Percentiles rank a stretch among this genome's conserved stretches.
phyloP scores from a whole-genome alignment of 495 filamentous ascomycete genomes.

The Emericellopsis terricola region DNA sequence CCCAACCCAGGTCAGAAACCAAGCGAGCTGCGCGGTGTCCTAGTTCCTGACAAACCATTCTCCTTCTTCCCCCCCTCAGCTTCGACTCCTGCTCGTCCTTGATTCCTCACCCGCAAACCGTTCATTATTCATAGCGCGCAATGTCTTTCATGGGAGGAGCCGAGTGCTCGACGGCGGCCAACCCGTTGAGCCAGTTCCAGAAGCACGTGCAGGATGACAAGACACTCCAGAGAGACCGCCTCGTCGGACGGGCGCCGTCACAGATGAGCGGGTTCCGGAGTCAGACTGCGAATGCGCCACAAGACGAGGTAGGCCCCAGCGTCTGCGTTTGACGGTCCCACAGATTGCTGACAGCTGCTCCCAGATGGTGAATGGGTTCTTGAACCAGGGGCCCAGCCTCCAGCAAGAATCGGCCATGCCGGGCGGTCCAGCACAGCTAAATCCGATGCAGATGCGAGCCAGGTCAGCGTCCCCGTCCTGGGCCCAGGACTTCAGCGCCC shows the following conservation, averaged over 20 bases:
- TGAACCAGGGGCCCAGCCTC: slow-evolving; percentile 44
- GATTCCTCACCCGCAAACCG: background rate
- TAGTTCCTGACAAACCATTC: background rate
- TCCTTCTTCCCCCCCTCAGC: background rate
- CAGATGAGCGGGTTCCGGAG: slow-evolving; percentile 23
- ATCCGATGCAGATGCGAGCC: slow-evolving; percentile 28
- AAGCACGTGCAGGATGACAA: slow-evolving; percentile 94
- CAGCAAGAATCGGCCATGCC: slow-evolving; percentile 23
- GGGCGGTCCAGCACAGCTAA: slow-evolving; percentile 9
- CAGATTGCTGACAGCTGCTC: too few species aligned
- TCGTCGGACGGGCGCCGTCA: slow-evolving; percentile 51
- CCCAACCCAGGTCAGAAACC: too few species aligned
- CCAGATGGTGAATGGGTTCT: slow-evolving; percentile 86
- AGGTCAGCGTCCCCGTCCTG: slow-evolving; percentile 41
- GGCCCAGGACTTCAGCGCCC: slow-evolving; percentile 39
- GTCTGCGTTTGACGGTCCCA: too few species aligned
- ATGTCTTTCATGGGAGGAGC: slow-evolving; percentile 94
- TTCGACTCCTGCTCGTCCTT: background rate
- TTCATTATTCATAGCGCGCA: background rate
- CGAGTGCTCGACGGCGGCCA: slow-evolving; percentile 91
- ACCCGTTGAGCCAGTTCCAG: slow-evolving; percentile 89
- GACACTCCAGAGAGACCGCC: slow-evolving; percentile 73
- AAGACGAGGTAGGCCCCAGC: slow-evolving; percentile 24
- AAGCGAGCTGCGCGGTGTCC: too few species aligned
- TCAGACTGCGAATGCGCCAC: slow-evolving; percentile 17